Base-by-base conservation (phyloP, 805 yeast species). In the Kregervanrija fluxuum region DNA sequence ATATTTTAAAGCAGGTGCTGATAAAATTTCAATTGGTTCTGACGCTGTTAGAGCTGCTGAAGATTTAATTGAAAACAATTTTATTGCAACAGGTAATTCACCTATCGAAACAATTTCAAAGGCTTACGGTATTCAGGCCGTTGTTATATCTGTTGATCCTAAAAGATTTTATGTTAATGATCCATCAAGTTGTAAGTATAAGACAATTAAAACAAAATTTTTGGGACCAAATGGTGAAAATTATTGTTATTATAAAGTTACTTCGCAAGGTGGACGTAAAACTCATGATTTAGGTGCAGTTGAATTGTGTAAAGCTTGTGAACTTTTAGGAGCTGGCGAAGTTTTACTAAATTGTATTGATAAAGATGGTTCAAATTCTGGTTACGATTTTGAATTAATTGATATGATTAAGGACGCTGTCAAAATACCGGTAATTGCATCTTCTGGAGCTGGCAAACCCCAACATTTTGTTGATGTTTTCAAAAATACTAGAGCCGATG, bases 71-170 rank as follows among this genome's bases (percentile, higher is more conserved):
- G 74, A 70, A 0, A 69, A 70, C 40, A 83, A 82, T 36, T 64
- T 68, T 22, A 63, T 59, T 32, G 79, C 82, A 38, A 73, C 76
- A 38, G 99, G 99, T 0, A 72, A 68, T 2, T 74, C 95, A 0
- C 96, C 99, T 17, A 91, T 93, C 53, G 99, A 93, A 66, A 83
- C 95, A 0, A 93, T 93, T 28, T 87, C 97, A 1, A 74, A 76
- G 35, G 85, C 95, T 0, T 93, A 91, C 64, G 99, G 99, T 45
- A 84, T 79, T 15, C 99, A 93, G 66, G 99, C 99, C 0, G 99
- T 93, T 6, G 98, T 93, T 5, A 90, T 93, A 11, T 90, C 97
- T 0, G 95, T 93, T n/a, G 99, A 93, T 64, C 99, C 99, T 33
- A 93, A 86, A 57, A 75, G 96, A 50, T 83, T 76, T 16, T 93